Base-by-base conservation (phyloP, 1,284 basidiomycete species). In the Tilletiopsis washingtonensis region DNA sequence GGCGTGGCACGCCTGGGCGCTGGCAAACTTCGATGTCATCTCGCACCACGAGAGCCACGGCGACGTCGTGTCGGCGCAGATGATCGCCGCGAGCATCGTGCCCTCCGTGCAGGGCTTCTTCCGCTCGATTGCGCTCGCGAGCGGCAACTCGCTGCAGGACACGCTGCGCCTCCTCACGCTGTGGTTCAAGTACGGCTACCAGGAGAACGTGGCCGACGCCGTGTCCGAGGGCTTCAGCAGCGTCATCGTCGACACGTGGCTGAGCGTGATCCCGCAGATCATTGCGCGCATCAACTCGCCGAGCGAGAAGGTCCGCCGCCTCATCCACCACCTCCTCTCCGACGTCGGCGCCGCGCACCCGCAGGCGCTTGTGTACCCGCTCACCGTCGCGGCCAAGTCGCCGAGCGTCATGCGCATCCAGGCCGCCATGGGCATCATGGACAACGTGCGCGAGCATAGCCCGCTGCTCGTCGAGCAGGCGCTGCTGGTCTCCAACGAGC, bases 211-310 rank as follows among this genome's bases (percentile, higher is more conserved):
- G 57, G 88, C 85, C 67, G 81, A 87, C 64, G 88, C 91, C 0
- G 91, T 99, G 77, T 82, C 81, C 45, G 83, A 79, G 55, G 94
- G 93, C 1, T 91, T 97, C 75, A 81, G 82, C 1, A 84, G 82
- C 25, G 89, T 99, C 45, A 88, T 88, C 68, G 84, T 99, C 44
- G 91, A 98, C 69, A 97, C 93, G 0, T 99, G 94, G 94, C 80
- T 99, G 32, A 91, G 97, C 67, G 94, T 99, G 56, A 91, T 98
- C 54, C 94, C 94, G 36, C 91, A 97, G 86, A 94, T 99, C 64
- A 98, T 99, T 67, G 94, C 94, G 36, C 85, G 94, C 36, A 96
- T 99, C 62, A 91, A 97, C 76, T 94, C 91, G 0, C 91, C 91
- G 0, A 88, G 86, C 61, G 77, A 78, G 26, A 86, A 88, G 49